Conservation (phyloP, 1,284 basidiomycete species). For the Irpex sp. region DNA sequence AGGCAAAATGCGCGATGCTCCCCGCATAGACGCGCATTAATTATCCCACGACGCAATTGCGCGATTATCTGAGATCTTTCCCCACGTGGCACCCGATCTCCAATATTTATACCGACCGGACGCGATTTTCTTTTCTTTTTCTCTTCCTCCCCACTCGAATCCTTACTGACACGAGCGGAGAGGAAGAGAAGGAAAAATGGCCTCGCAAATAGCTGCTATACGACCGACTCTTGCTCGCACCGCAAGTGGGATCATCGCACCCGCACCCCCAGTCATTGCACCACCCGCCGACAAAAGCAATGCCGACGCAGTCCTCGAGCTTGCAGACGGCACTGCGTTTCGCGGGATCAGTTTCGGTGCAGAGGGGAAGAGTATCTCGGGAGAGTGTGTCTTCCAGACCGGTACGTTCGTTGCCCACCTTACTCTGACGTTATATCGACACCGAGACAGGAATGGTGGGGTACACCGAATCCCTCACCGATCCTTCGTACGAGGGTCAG, state of each 20-base stretch:
- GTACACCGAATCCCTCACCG: conserved; percentile 97
- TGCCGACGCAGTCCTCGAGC: conserved; percentile 77
- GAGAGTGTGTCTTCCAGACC: conserved; percentile 99
- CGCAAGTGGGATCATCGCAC: conserved; percentile 38
- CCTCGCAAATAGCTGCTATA: conserved; percentile 29
- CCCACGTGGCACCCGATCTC: neutral
- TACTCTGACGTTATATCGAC: neutral
- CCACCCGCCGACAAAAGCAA: conserved; percentile 30
- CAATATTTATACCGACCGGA: neutral
- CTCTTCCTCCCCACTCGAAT: conserved; percentile 44
- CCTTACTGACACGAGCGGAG: conserved; percentile 42
- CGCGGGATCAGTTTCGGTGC: conserved; percentile 94
- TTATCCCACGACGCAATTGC: neutral
- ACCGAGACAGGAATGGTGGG: conserved; percentile 88
- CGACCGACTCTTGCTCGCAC: conserved; percentile 47
- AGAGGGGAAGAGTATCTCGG: conserved; percentile 85
- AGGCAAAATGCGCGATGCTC: too few species aligned
- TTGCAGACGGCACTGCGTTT: conserved; percentile 88
- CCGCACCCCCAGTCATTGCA: conserved; percentile 51
- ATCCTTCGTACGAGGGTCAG: conserved; percentile 98
- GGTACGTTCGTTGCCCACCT: conserved; percentile 54
- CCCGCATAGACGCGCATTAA: neutral
- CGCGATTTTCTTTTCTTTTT: conserved; percentile 28
- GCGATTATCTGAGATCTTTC: neutral
- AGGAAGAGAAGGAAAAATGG: conserved; percentile 46